Evolutionary conservation across 345 rosid genomes (phyloP), one percentile per base, ranked within the genome.

Genomic region (Triadica sebifera): DNA sequence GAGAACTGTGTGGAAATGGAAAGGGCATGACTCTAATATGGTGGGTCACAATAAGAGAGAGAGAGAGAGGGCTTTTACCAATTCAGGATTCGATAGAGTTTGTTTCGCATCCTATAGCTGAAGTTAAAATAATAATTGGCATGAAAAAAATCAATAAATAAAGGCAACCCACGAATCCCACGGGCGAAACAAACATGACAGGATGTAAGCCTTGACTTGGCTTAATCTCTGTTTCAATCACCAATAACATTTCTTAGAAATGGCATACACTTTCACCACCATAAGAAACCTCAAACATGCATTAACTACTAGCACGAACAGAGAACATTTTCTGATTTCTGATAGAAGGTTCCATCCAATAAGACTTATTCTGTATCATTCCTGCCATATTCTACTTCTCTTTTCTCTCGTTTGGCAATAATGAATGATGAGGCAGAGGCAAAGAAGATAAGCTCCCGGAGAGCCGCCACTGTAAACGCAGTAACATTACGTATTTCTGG

Each of bases 401-500:
- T 37, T 15, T 16, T 16, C 22, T 2, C 8, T 25, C 51, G 13
- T 22, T 11, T 34, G 29, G 60, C 10, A 0, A 57, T 25, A 0
- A 82, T 62, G 77, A 82, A 81, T 22, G 75, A 75, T 12, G 71
- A 58, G 22, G 69, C 63, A 55, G 69, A 12, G 43, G 67, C 55
- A 81, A 73, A 67, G 65, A 52, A 46, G 74, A 71, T 70, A 5
- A 69, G 43, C 11, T 71, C 43, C 37, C 34, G 51, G 57, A 65
- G 52, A 11, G 10, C 47, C 16, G n/a, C 58, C 8, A 11, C 65
- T 15, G 7, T 72, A 46, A 75, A 52, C 0, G 75, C 53, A 9
- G 71, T 72, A 51, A 69, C 58, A n/a, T 8, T 76, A 60, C 75
- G 76, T 0, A 41, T 76, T 49, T 37, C 53, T 1, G 70, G 58